Base-by-base conservation (phyloP, 2,329 filamentous ascomycete species). In the Colletotrichum magnum region DNA sequence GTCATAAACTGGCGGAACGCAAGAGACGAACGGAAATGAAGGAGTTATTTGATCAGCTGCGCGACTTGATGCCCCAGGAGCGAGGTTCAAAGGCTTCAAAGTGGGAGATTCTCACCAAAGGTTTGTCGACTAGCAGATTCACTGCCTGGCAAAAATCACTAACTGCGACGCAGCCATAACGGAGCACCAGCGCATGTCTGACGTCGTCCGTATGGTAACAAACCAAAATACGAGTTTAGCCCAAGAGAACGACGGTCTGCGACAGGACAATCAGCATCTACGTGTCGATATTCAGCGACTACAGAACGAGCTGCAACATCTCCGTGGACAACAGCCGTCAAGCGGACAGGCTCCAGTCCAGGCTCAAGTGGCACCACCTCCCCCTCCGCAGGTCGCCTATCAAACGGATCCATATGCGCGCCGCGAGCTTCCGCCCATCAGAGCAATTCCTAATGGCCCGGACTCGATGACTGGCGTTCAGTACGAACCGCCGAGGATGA, bases 21-120 rank as follows among this genome's bases (percentile, higher is more conserved):
- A 96, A 96, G 82, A 88, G 93, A 47, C 86, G 93, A 70, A 95
- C 93, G 9, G 93, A 96, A 77, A 96, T 96, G 93, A 96, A 96
- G 81, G 91, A 93, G 75, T 82, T 96, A 0, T 96, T 96, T 76
- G 93, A 96, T 73, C 91, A 94, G 74, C 82, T 96, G 9, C 89
- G 94, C 73, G 91, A 93, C 73, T 84, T 94, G 45, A 91, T 95
- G 82, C 93, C 93, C 1, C 92, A 94, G 73, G 93, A 94, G 74
- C 89, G 93, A 16, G 93, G 93, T 1, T 92, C 92, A 26, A 97
- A 96, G 78, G 93, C 93, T 0, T 95, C 93, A 73, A 97, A 97
- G 75, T 97, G 93, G 93, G 93, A 97, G 75, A 94, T 95, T 57
- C 78, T 97, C 16, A 94, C 92, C 3, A 95, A 95, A 85, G 92